Evolutionary conservation across 306 rosid genomes (phyloP).

Genomic region (Trichosanthes truncata): DNA sequence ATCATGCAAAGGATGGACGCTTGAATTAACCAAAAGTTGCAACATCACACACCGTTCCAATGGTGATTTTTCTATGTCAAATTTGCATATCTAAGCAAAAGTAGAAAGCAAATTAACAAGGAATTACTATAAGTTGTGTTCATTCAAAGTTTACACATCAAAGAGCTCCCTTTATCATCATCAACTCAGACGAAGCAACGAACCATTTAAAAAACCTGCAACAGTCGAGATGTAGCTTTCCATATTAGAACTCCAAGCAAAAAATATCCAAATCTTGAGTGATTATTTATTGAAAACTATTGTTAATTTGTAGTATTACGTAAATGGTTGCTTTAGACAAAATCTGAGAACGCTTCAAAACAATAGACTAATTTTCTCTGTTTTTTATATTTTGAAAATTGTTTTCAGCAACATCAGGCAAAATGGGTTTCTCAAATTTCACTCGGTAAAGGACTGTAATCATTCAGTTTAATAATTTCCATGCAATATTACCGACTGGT

Average conservation of each 20-base stretch:
- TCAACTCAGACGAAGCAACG: background rate
- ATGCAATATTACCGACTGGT: background rate
- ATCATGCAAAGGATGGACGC: background rate
- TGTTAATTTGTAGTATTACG: background rate
- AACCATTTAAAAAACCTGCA: background rate
- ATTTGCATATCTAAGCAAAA: slow-evolving; percentile 7
- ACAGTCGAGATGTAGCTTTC: background rate
- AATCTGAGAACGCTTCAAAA: background rate
- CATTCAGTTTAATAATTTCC: background rate
- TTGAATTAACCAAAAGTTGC: slow-evolving; percentile 7
- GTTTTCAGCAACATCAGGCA: background rate
- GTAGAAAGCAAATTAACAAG: slow-evolving; percentile 2
- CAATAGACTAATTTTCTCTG: background rate
- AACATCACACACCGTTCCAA: background rate
- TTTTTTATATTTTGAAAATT: background rate
- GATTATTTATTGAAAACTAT: background rate
- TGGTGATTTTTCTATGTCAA: slow-evolving; percentile 5
- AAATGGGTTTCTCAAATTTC: background rate
- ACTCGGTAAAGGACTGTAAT: background rate
- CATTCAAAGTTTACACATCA: slow-evolving; percentile 6
- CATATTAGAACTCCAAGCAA: background rate
- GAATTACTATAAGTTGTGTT: background rate
- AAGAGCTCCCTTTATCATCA: slow-evolving; percentile 8
- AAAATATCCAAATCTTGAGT: background rate
- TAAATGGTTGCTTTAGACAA: background rate